Percentiles rank a stretch among this genome's conserved stretches.
Evolutionary conservation across 2,329 filamentous ascomycete genomes (phyloP).

Genomic region (Catunica adiposa): DNA sequence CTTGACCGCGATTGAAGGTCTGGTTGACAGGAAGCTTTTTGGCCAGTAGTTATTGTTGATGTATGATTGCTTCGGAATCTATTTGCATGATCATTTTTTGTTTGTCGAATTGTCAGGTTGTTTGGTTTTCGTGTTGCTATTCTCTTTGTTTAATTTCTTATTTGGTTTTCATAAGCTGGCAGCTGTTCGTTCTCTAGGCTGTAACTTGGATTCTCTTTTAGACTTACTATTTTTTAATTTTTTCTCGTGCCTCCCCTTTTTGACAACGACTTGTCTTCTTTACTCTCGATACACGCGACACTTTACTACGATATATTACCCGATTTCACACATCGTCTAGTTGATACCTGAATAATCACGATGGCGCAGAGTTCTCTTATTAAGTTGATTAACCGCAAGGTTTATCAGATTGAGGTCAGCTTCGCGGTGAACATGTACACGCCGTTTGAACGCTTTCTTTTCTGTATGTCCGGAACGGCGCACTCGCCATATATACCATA

Average conservation of each 20-base stretch:
- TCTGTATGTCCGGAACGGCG: slow-evolving; percentile 48
- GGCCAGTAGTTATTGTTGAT: too few relatives aligned
- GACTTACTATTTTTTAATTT: not conserved
- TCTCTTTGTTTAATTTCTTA: not conserved
- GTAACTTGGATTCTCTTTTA: not conserved
- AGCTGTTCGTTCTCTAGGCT: not conserved
- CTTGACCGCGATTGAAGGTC: too few relatives aligned
- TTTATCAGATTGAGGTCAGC: slow-evolving; percentile 96
- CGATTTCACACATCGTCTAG: not conserved
- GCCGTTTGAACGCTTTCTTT: slow-evolving; percentile 87
- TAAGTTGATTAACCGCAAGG: slow-evolving; percentile 75
- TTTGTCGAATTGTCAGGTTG: too few relatives aligned
- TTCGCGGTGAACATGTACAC: slow-evolving; percentile 96
- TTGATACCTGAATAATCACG: not conserved
- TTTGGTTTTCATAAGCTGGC: not conserved
- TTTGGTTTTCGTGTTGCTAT: too few relatives aligned
- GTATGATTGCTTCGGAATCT: too few relatives aligned
- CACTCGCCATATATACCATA: not conserved
- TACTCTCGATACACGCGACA: not conserved
- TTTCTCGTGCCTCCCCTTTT: not conserved
- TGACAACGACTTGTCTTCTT: not conserved
- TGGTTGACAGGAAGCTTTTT: too few relatives aligned
- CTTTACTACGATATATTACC: not conserved
- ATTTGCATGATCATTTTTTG: too few relatives aligned
- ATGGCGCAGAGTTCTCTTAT: slow-evolving; percentile 14